Evolutionary conservation across 2,329 filamentous ascomycete genomes (phyloP).

Genomic region (Tolypocladium sp.): DNA sequence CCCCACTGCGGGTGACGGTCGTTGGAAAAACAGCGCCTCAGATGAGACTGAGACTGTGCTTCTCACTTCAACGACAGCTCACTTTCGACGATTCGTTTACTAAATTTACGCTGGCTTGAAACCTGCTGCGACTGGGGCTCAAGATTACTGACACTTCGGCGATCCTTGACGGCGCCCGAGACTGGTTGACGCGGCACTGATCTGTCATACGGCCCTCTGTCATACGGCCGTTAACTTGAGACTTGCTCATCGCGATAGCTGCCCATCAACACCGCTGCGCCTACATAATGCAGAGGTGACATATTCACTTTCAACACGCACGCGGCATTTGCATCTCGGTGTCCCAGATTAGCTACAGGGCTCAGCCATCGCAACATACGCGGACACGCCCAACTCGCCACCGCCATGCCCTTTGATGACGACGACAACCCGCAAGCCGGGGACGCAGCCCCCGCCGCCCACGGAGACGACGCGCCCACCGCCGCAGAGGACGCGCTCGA

Average conservation of each 20-base stretch:
- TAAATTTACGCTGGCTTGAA: too few species aligned
- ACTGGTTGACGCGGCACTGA: neutral
- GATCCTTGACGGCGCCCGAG: neutral
- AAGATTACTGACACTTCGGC: too few species aligned
- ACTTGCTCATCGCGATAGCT: neutral
- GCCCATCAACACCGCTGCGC: neutral
- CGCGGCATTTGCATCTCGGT: neutral
- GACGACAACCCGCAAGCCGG: constrained; percentile 27
- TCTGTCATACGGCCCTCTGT: neutral
- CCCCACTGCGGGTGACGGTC: neutral
- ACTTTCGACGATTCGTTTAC: neutral
- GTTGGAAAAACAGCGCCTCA: neutral
- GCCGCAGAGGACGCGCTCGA: constrained; percentile 51
- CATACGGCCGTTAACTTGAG: neutral
- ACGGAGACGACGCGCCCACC: constrained; percentile 15
- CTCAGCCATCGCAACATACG: neutral
- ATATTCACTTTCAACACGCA: neutral
- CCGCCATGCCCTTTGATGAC: constrained; percentile 32
- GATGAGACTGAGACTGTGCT: neutral
- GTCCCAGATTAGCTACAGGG: neutral
- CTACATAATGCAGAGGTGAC: neutral
- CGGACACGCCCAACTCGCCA: neutral
- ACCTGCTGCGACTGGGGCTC: neutral
- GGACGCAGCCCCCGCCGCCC: constrained; percentile 7
- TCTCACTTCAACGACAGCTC: neutral